phyloP scores from a whole-genome alignment of 2,329 filamentous ascomycete genomes.

The Alternaria hordeiaustralica region DNA sequence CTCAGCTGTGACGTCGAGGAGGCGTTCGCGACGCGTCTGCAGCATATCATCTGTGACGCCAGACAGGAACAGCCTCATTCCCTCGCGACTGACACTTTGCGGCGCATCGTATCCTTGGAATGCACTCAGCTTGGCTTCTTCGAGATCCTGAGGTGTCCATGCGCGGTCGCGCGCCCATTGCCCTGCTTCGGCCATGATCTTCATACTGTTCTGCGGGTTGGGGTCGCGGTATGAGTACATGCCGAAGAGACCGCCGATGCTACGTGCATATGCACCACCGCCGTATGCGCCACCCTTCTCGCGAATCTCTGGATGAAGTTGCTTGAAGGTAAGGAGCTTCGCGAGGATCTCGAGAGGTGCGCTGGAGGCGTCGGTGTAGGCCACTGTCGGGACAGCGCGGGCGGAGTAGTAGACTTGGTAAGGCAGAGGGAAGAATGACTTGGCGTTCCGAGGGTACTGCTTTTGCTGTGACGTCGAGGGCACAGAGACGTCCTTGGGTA shows the following conservation, averaged over 20 bases:
- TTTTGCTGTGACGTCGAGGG: constrained; percentile 36
- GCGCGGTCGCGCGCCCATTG: constrained; percentile 80
- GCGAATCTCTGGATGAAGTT: constrained; percentile 94
- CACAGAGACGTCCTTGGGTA: constrained; percentile 55
- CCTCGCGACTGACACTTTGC: constrained; percentile 83
- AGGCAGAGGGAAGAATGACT: constrained; percentile 90
- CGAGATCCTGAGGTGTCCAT: constrained; percentile 85
- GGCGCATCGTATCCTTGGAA: constrained; percentile 94
- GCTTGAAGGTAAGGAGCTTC: constrained; percentile 93
- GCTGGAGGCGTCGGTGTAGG: constrained; percentile 77
- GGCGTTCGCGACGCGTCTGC: constrained; percentile 78
- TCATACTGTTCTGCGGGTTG: constrained; percentile 86
- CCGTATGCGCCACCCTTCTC: constrained; percentile 98
- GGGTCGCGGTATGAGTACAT: constrained; percentile 98
- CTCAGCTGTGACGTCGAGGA: constrained; percentile 83
- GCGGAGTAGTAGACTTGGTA: constrained; percentile 98
- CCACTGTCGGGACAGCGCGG: constrained; percentile 79
- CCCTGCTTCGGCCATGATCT: constrained; percentile 83
- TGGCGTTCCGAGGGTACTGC: constrained; percentile 56
- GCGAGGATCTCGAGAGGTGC: constrained; percentile 87
- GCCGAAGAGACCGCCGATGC: constrained; percentile 84
- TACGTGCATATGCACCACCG: constrained; percentile 82
- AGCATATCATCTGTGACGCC: constrained; percentile 90
- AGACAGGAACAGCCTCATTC: constrained; percentile 82
- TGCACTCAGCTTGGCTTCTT: constrained; percentile 93